Evolutionary conservation across 306 rosid genomes (phyloP), one percentile per base, ranked within the genome.

Genomic region (Vigna nakashimae): DNA sequence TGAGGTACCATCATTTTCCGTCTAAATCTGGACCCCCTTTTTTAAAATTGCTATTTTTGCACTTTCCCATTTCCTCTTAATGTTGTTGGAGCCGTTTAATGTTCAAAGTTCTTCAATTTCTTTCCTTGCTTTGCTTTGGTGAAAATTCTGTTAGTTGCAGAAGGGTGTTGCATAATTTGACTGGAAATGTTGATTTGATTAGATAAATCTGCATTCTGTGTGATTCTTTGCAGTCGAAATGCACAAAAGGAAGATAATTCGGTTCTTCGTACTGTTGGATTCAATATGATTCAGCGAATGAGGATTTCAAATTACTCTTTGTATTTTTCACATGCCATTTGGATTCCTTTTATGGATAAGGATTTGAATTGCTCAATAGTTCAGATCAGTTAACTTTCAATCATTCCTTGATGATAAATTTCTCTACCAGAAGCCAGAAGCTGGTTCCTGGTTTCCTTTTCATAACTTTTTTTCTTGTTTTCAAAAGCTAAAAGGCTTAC

Each of bases 1-100:
- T 68, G 83, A 87, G 95, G 90, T 88, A 82, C 88, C 71, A 67
- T 43, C 66, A 65, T 77, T 73, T 83, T 59, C 69, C 77, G 40
- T 71, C 71, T 71, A 60, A 71, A 38, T 57, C 52, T 73, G 65
- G 66, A 66, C 45, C 52, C 49, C 30, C 7, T 9, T 18, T 10
- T 28, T 14, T 6, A 58, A 58, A 59, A 12, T 2, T 60, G 13
- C 10, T 76, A 66, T 45, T 42, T 49, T 84, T 59, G 69, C 53
- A 26, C 36, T 67, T 63, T 56, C 22, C 38, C 58, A 68, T 71
- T 11, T 50, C 77, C 30, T 60, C n/a, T 36, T 4, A 42, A 60
- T 65, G 49, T 69, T 42, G 4, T 38, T 73, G 17, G 20, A n/a
- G 15, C 50, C 79, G 80, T 53, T 22, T 36, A 10, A 51, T 62